Base-by-base conservation (phyloP, 345 rosid species). In the Fremontodendron californicum region DNA sequence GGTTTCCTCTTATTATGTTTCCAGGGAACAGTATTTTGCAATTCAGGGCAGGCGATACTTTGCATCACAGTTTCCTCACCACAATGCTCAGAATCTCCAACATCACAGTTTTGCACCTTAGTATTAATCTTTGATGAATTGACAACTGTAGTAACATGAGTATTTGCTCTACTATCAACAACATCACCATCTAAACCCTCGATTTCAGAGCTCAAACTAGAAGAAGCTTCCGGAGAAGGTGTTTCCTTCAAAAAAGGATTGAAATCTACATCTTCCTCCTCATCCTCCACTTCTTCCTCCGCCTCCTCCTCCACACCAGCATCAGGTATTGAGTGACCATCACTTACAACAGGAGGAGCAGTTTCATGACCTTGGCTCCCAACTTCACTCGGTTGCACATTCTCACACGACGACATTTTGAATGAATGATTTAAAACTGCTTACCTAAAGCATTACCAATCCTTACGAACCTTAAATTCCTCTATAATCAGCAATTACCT, bases 231-330 rank as follows among this genome's bases (percentile, higher is more conserved):
- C 2, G 86, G 94, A 3, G 98, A 91, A 64, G 85, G 91, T 21
- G 90, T 80, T 68, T 81, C 94, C 84, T 90, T 93, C 2, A 91
- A 71, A 82, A 90, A 89, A n/a, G 97, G 97, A 81, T 95, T 92
- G 82, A 95, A 93, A 84, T 93, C 97, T 6, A 87, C 82, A 79
- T 94, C 96, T 79, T 91, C 98, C 40, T 91, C 97, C 74, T 91
- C 95, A 11, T 93, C 90, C 25, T 84, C 89, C 45, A 88, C 94
- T 25, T 83, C 89, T 10, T 85, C 87, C 4, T 76, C 87, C 6
- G 48, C 63, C 68, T 87, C 93, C 19, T 79, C 86, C 31, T 87
- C 87, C 58, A 78, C 86, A 3, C 78, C 80, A 13, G 76, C 87
- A 18, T 71, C 73, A 1, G 77, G 68, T 48, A 68, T 75, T 23